phyloP scores from a whole-genome alignment of 1,284 basidiomycete genomes.

The Salmacisia buchloeana region DNA sequence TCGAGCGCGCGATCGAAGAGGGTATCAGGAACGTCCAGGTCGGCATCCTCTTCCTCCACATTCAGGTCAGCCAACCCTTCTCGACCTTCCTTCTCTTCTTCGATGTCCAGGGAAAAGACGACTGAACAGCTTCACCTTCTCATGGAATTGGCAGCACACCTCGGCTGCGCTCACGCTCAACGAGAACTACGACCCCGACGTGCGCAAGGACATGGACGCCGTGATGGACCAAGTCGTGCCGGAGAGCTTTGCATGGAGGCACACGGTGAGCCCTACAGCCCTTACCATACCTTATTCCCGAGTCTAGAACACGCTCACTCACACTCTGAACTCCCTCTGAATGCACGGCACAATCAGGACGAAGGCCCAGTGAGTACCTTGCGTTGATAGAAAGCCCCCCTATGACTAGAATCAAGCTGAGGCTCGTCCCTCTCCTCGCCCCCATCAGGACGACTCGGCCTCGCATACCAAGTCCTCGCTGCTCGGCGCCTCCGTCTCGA shows the following conservation, averaged over 20 bases:
- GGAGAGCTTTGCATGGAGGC: slow-evolving; percentile 75
- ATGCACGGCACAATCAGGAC: slow-evolving; percentile 57
- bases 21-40: slow-evolving; percentile 60
- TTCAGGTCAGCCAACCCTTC: slow-evolving; percentile 1
- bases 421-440: slow-evolving; percentile 8
- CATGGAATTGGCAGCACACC: slow-evolving; percentile 67
- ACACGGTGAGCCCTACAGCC: slow-evolving; percentile 58
- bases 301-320: neutral
- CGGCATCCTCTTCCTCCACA: slow-evolving; percentile 1
- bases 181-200: slow-evolving; percentile 73
- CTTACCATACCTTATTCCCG: neutral
- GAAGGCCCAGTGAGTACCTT: slow-evolving; percentile 51
- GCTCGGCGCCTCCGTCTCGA: slow-evolving; percentile 70
- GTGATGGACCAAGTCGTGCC: slow-evolving; percentile 72
- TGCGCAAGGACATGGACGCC: slow-evolving; percentile 55
- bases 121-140: too few species aligned
- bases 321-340: slow-evolving; percentile 11
- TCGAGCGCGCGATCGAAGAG: slow-evolving; percentile 65
- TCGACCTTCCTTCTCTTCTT: neutral
- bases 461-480: slow-evolving; percentile 86
- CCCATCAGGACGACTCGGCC: slow-evolving; percentile 54
- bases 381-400: too few species aligned
- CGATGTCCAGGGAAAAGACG: neutral
- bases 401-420: neutral
- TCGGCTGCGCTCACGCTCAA: slow-evolving; percentile 82